A percentile compares a stretch with the other conserved stretches of the same genome.
phyloP scores from a whole-genome alignment of 805 yeast genomes.

The Peterozyma toletana region DNA sequence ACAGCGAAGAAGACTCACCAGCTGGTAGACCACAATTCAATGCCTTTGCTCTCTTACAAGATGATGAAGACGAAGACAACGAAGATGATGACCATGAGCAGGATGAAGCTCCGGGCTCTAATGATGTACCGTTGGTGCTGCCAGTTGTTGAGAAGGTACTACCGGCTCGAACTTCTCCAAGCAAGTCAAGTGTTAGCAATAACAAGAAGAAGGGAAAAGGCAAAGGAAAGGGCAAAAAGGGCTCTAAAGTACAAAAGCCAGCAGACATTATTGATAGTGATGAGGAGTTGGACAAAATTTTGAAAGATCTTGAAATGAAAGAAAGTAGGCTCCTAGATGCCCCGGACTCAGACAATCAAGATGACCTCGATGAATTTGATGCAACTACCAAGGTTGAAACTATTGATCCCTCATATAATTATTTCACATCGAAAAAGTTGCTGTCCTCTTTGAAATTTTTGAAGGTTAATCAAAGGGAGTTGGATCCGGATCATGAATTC shows the following conservation, averaged over 20 bases:
- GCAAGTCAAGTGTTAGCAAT: slow-evolving; percentile 4
- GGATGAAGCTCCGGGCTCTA: slow-evolving; percentile 9
- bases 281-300: slow-evolving; percentile 50
- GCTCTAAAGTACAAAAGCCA: slow-evolving; percentile 11
- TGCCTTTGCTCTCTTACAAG: slow-evolving; percentile 38
- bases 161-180: neutral
- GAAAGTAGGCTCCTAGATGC: slow-evolving; percentile 13
- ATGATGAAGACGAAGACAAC: slow-evolving; percentile 20
- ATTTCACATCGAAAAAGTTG: slow-evolving; percentile 40
- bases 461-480: slow-evolving; percentile 37
- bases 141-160: neutral
- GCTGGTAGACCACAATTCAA: slow-evolving; percentile 19
- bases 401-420: slow-evolving; percentile 18
- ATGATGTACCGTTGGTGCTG: slow-evolving; percentile 7
- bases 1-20: slow-evolving; percentile 10
- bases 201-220: slow-evolving; percentile 14
- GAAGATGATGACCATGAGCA: too few relatives aligned
- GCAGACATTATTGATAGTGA: slow-evolving; percentile 30
- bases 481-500: slow-evolving; percentile 76
- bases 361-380: slow-evolving; percentile 24
- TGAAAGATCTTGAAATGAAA: slow-evolving; percentile 33
- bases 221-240: slow-evolving; percentile 12
- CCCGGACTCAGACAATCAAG: slow-evolving; percentile 16
- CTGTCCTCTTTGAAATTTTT: slow-evolving; percentile 31
- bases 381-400: slow-evolving; percentile 24